Evolutionary conservation across 129 eudicot genomes (phyloP), one percentile per base, ranked within the genome.

Genomic region (Apium graveolens): DNA sequence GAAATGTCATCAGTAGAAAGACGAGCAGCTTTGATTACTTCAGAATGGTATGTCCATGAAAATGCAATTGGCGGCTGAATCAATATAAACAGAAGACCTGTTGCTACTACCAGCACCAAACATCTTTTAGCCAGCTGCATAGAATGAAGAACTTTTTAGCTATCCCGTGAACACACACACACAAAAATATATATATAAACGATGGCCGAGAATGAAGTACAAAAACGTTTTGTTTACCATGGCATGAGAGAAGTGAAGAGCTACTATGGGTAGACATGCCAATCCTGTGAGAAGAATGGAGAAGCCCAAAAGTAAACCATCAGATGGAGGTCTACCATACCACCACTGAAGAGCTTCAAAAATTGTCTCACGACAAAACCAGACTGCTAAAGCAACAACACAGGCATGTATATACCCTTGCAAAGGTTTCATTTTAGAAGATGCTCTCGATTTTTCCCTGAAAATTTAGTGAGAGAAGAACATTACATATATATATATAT

Each of bases 321-420:
- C 99, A 71, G 99, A 89, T 46, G 99, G 97, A 66, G 99, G 79
- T 86, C 97, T 92, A 49, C 99, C 99, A 82, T 90, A 73, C 99
- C 97, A 96, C 99, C 99, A 96, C 77, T 89, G 99, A 65, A 96
- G 91, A 82, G 97, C 97, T 87, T 96, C 99, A 66, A 96, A 96
- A 79, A 96, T 87, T 66, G 99, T 89, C 82, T 96, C 99, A 63
- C 96, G 97, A 77, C 91, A 96, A 87, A 96, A 96, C 99, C 97
- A 96, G 41, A 96, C 97, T 63, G 97, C 89, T 78, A 96, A 82
- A 76, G 91, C 91, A 82, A 96, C 91, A 78, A 96, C 88, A 39
- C 76, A 84, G 71, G 91, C 97, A 86, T 96, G 99, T 43, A 87
- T 83, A 80, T 90, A 90, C n/a, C 97, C 99, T 87, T 96, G 97